Conservation (phyloP, 805 yeast species). For the Ogataea salicorniae region DNA sequence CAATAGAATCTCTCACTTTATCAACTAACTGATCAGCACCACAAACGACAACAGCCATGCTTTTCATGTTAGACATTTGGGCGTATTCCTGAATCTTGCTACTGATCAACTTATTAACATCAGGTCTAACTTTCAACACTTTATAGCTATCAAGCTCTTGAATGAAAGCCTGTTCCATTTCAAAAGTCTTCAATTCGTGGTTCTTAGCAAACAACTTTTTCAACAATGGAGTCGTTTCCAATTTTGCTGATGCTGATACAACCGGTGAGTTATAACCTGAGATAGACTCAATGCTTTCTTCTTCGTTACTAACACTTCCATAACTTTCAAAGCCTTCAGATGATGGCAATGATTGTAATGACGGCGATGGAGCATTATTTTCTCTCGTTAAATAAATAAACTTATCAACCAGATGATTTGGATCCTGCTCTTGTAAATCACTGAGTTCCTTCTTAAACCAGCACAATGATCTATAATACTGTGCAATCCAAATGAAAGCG, state of each 20-base stretch:
- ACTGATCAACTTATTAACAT: conserved; percentile 8
- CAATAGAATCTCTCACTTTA: conserved; percentile 41
- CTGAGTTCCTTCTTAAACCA: conserved; percentile 44
- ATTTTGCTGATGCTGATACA: too few relatives aligned
- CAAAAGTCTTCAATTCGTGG: conserved; percentile 1
- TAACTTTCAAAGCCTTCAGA: background rate
- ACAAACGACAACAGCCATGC: conserved; percentile 49
- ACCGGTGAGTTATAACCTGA: too few relatives aligned
- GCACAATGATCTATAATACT: conserved; percentile 32
- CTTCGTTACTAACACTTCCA: conserved; percentile 3
- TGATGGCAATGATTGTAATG: too few relatives aligned
- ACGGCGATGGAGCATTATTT: background rate
- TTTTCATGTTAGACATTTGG: conserved; percentile 15
- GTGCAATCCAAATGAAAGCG: conserved; percentile 44
- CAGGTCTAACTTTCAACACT: conserved; percentile 16
- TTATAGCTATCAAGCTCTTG: conserved; percentile 31
- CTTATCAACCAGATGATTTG: conserved; percentile 10
- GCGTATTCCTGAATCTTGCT: conserved; percentile 24
- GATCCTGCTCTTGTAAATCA: conserved; percentile 14
- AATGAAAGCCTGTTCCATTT: background rate
- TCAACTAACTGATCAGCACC: conserved; percentile 54
- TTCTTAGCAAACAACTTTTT: background rate
- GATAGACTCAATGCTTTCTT: background rate
- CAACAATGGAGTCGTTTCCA: background rate
- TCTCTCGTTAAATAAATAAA: conserved; percentile 22